Percentiles rank a stretch among this genome's conserved stretches.
phyloP scores from a whole-genome alignment of 441 rosid species.

The Jatropha podagrica region DNA sequence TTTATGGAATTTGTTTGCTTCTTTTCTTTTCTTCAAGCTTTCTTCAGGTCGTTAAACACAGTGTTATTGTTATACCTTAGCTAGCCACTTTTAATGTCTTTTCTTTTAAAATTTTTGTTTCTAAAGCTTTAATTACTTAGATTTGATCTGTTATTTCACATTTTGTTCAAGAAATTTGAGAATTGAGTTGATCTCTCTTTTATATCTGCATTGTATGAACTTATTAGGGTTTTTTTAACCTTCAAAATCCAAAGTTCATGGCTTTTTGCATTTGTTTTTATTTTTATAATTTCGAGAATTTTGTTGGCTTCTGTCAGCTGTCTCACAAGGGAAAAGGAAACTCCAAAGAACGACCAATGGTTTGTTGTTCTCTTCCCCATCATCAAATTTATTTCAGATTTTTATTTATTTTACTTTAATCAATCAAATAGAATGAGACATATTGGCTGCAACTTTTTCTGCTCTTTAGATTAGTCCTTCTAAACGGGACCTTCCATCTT shows the following conservation, averaged over 20 bases:
- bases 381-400: background rate
- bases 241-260: constrained; percentile 2
- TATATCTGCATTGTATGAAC: background rate
- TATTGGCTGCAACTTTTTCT: constrained; percentile 15
- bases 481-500: constrained; percentile 11
- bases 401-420: background rate
- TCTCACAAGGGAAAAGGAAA: background rate
- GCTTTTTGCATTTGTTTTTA: background rate
- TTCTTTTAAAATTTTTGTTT: background rate
- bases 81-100: background rate
- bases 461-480: constrained; percentile 17
- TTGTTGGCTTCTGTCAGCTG: background rate
- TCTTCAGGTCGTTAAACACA: background rate
- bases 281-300: background rate
- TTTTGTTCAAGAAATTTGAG: constrained; percentile 1
- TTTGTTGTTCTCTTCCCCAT: constrained; percentile 15
- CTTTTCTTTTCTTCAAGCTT: background rate
- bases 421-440: constrained; percentile 24
- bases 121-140: background rate
- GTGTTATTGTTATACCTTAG: background rate
- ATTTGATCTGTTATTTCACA: background rate
- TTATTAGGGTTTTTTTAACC: constrained; percentile 17
- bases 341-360: background rate
- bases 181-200: background rate
- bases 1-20: background rate